A percentile compares a stretch with the other conserved stretches of the same genome.
These are phyloP conservation scores for Aspergillus intermedius DNA, from an alignment of 2,329 filamentous ascomycete genomes.

Conservation along the genomic window DNA sequence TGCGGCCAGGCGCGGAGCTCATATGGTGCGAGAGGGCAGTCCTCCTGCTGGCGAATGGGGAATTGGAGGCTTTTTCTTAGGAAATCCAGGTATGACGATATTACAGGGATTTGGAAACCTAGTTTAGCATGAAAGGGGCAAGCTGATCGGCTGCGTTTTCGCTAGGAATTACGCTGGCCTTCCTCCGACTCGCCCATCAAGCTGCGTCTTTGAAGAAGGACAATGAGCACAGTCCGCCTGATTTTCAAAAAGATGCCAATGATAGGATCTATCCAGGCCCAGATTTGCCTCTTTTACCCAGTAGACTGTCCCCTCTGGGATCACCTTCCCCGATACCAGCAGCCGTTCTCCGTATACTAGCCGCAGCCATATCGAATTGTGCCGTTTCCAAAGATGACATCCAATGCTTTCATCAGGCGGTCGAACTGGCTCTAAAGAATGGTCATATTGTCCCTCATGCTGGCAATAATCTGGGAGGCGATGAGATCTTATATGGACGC, in stretches of 20 bases:
- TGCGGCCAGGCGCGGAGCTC: slow-evolving; percentile 23
- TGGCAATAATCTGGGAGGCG: slow-evolving; percentile 25
- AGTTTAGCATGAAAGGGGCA: neutral
- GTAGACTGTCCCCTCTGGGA: slow-evolving; percentile 28
- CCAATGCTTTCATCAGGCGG: slow-evolving; percentile 19
- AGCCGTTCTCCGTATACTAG: slow-evolving; percentile 14
- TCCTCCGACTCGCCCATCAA: slow-evolving; percentile 34
- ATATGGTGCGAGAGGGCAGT: slow-evolving; percentile 19
- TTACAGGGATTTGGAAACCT: neutral
- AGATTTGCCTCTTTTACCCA: slow-evolving; percentile 19
- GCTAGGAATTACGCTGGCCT: slow-evolving; percentile 30
- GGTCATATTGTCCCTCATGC: slow-evolving; percentile 19
- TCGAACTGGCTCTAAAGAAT: slow-evolving; percentile 24
- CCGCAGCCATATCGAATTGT: slow-evolving; percentile 11
- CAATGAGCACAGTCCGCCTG: slow-evolving; percentile 4
- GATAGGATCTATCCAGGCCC: slow-evolving; percentile 22
- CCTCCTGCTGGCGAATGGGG: slow-evolving; percentile 18
- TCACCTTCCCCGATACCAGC: slow-evolving; percentile 25
- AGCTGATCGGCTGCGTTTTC: neutral
- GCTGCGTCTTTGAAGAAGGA: slow-evolving; percentile 16
- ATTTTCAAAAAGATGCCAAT: slow-evolving; percentile 22
- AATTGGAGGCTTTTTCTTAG: slow-evolving; percentile 24
- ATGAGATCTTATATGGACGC: slow-evolving; percentile 36
- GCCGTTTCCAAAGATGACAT: slow-evolving; percentile 23
- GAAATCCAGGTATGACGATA: slow-evolving; percentile 23